Evolutionary conservation across 176 grass and related monocot species (phyloP).

Genomic region (Rhipidocladum racemiflorum): DNA sequence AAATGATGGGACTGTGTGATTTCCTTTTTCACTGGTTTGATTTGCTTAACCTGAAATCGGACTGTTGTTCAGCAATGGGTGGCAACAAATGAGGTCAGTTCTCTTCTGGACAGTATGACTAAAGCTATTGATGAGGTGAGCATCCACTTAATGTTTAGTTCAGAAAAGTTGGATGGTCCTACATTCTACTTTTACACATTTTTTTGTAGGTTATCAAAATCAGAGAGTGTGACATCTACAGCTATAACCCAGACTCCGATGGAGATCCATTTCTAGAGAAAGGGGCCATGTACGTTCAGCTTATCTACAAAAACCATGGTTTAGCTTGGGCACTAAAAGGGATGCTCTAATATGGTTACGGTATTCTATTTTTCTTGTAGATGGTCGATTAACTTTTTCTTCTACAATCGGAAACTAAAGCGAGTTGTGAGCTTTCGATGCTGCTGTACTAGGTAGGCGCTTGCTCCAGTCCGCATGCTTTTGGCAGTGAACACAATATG

Average conservation of each 20-base stretch:
- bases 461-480: not conserved
- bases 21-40: not conserved
- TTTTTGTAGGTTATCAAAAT: constrained; percentile 78
- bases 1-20: not conserved
- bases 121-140: constrained; percentile 89
- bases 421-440: constrained; percentile 91
- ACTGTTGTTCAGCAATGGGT: constrained; percentile 70
- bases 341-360: constrained; percentile 28
- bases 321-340: not conserved
- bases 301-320: not conserved
- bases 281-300: constrained; percentile 71
- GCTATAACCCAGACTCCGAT: constrained; percentile 89
- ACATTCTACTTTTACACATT: not conserved
- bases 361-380: constrained; percentile 30
- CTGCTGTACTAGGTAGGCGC: constrained; percentile 68
- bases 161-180: not conserved
- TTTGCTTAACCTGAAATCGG: not conserved
- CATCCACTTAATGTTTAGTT: not conserved
- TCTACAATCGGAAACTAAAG: constrained; percentile 97
- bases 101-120: constrained; percentile 83
- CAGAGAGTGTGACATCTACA: constrained; percentile 85
- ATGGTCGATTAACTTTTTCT: constrained; percentile 91
- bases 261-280: constrained; percentile 79
- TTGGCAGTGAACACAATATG: not conserved
- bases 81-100: constrained; percentile 50